Evolutionary conservation across 177 flowering plant genomes (phyloP).

Genomic region (Vitis hybrid): DNA sequence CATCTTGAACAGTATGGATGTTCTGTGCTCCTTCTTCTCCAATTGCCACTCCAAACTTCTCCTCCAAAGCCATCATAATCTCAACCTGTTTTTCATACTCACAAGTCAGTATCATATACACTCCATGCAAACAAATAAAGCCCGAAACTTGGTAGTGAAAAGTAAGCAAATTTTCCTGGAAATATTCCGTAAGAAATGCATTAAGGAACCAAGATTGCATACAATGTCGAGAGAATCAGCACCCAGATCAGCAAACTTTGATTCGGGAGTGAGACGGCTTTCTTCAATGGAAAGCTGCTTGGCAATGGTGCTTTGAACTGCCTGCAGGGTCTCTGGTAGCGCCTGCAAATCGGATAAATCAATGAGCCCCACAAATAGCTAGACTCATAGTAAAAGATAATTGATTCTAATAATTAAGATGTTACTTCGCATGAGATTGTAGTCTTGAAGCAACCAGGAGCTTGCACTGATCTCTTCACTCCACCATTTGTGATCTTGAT

Average conservation of each 20-base stretch:
- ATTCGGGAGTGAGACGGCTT: conserved; percentile 40
- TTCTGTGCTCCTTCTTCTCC: conserved; percentile 66
- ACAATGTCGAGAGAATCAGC: conserved; percentile 72
- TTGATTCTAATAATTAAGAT: background rate
- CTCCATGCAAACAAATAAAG: background rate
- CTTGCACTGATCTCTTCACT: conserved; percentile 15
- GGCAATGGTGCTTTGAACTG: conserved; percentile 52
- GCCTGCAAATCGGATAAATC: conserved; percentile 27
- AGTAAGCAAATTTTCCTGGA: background rate
- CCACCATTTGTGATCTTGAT: conserved; percentile 21
- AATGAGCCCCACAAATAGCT: background rate
- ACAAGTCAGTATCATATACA: background rate
- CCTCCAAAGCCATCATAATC: conserved; percentile 74
- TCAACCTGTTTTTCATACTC: conserved; percentile 39
- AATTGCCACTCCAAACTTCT: conserved; percentile 56
- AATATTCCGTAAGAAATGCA: background rate
- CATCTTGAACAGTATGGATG: conserved; percentile 67
- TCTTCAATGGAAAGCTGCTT: conserved; percentile 56
- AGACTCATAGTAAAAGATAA: background rate
- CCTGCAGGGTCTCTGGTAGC: conserved; percentile 47
- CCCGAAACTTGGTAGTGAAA: background rate
- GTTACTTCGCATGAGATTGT: conserved; percentile 43
- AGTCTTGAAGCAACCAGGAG: conserved; percentile 23
- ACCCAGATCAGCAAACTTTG: conserved; percentile 64
- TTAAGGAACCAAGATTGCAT: background rate